Evolutionary conservation across 257 asterid species (phyloP), one percentile per base, ranked within the genome.

Genomic region (Schizonepeta tenuifolia): DNA sequence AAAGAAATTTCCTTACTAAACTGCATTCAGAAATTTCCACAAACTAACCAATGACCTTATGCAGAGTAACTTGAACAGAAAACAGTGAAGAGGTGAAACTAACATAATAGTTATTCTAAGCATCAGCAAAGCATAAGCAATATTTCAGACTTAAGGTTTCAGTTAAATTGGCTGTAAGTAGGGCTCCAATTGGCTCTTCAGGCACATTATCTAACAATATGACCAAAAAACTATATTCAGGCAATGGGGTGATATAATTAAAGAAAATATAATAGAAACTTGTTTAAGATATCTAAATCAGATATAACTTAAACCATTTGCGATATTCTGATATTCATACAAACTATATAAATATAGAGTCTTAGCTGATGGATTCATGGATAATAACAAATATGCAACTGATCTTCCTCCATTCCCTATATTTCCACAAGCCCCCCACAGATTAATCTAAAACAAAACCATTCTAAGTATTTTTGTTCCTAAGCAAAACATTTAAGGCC

Each of bases 11-110:
- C 14, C 20, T 78, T 31, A 67, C 35, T 26, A 18, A 28, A 43
- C 55, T 12, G 79, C 75, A 77, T 59, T 36, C 17, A 66, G 12
- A 69, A 64, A 44, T 0, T 9, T 17, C 57, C 33, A 67, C 59
- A 58, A 64, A 78, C 53, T 26, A 67, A 46, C 64, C 51, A 65
- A 31, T 10, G 35, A 59, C 36, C 41, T 26, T 12, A 20, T 31
- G 6, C n/a, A 10, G 67, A 46, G 66, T 61, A 63, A 51, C 60
- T 24, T 59, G 36, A 21, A 38, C 43, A 44, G n/a, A 47, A 75
- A 50, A 26, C 20, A 21, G 9, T 9, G 55, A 55, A 43, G 22
- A 53, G 40, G 67, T 51, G 64, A 68, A 67, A 47, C 43, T 24
- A 64, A n/a, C 58, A 43, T 54, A 43, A 46, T 58, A 17, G 56